A percentile compares a stretch with the other conserved stretches of the same genome.
phyloP scores from a whole-genome alignment of 768 basidiomycete genomes.

The Termitomyces sp. region DNA sequence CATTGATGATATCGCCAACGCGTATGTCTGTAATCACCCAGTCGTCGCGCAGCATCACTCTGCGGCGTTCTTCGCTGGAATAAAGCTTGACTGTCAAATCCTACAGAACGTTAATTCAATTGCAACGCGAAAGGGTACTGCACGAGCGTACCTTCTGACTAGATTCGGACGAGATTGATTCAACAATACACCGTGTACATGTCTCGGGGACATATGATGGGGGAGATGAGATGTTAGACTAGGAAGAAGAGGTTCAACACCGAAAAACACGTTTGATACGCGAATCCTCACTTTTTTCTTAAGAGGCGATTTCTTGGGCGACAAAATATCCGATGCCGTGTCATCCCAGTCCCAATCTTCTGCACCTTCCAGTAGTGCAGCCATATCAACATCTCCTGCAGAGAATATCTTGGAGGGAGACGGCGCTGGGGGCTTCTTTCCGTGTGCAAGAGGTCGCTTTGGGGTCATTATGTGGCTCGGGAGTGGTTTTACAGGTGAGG shows the following conservation, averaged over 20 bases:
- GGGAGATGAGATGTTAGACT: conserved; percentile 11
- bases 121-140: neutral
- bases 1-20: conserved; percentile 73
- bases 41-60: conserved; percentile 69
- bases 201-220: conserved; percentile 27
- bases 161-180: conserved; percentile 31
- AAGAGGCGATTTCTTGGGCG: conserved; percentile 43
- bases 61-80: conserved; percentile 32
- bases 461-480: conserved; percentile 12
- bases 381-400: conserved; percentile 39
- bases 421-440: conserved; percentile 6
- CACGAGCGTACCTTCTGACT: conserved; percentile 38
- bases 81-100: conserved; percentile 47
- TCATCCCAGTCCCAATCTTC: conserved; percentile 72
- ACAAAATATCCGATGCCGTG: conserved; percentile 45
- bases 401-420: conserved; percentile 21
- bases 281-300: conserved; percentile 20
- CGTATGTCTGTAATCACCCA: conserved; percentile 69
- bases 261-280: neutral
- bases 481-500: conserved; percentile 22
- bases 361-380: conserved; percentile 55
- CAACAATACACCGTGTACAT: conserved; percentile 57
- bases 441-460: conserved; percentile 9
- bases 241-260: neutral
- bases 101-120: conserved; percentile 25